Conservation (phyloP, 495 filamentous ascomycete genomes). For the Podospora pseudocomata region DNA sequence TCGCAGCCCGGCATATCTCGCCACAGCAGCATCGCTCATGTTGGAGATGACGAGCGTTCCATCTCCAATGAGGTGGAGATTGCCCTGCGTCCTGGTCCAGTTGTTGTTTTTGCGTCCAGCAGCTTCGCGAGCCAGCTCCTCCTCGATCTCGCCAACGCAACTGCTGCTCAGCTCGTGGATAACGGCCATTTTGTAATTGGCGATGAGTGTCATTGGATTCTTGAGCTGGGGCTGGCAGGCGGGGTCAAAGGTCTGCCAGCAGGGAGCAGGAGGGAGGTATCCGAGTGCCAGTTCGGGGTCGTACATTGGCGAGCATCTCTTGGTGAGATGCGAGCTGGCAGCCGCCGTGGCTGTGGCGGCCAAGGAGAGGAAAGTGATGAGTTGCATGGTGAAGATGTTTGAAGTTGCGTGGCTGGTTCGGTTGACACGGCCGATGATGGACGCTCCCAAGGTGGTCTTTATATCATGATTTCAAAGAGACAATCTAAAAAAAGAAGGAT, state of each 20-base stretch:
- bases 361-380: constrained; percentile 5
- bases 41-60: constrained; percentile 25
- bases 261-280: constrained; percentile 28
- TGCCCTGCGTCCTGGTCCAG: constrained; percentile 20
- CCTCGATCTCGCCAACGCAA: constrained; percentile 21
- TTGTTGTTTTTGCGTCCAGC: constrained; percentile 27
- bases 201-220: constrained; percentile 24
- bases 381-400: constrained; percentile 12
- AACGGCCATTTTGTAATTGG: constrained; percentile 15
- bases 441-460: neutral
- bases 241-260: constrained; percentile 29
- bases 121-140: constrained; percentile 21
- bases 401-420: neutral
- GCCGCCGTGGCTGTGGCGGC: neutral
- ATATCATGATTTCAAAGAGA: neutral
- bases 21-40: constrained; percentile 20
- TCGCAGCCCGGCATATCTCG: constrained; percentile 16
- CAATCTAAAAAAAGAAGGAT: neutral
- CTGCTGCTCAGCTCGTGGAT: constrained; percentile 20
- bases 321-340: neutral
- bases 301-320: constrained; percentile 25
- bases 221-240: constrained; percentile 23
- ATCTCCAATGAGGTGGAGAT: constrained; percentile 15
- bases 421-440: neutral
- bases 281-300: constrained; percentile 24